These are phyloP conservation scores for Ustilago shanxiensis DNA, from an alignment of 1,284 basidiomycete species.

Conservation along the genomic window DNA sequence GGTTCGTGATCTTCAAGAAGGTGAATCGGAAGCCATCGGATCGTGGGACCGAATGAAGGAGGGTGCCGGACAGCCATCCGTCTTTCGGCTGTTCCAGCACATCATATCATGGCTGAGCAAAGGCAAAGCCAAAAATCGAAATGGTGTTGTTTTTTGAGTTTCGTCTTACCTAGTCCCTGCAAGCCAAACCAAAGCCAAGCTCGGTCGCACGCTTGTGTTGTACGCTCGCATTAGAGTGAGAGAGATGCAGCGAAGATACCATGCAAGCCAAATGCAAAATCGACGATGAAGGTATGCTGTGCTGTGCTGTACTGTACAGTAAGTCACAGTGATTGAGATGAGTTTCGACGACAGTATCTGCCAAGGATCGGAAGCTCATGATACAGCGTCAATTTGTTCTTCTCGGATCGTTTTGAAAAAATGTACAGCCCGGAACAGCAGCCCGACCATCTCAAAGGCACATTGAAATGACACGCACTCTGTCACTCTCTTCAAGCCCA, in stretches of 20 bases:
- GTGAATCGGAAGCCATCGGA: conserved; percentile 21
- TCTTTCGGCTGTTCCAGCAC: neutral
- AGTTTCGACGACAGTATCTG: neutral
- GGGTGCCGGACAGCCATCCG: conserved; percentile 18
- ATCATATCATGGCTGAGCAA: neutral
- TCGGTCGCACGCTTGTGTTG: neutral
- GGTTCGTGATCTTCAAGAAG: neutral
- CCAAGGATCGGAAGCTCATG: neutral
- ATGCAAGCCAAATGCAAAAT: neutral
- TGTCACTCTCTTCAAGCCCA: neutral
- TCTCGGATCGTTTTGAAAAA: neutral
- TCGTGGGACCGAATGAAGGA: conserved; percentile 32
- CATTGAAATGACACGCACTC: too few relatives aligned
- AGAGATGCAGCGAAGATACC: neutral
- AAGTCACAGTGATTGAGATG: too few relatives aligned
- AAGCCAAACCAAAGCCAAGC: conserved; percentile 8
- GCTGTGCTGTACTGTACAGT: too few relatives aligned
- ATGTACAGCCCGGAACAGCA: neutral
- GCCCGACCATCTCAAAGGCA: neutral
- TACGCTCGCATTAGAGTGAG: neutral
- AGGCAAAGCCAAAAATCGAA: neutral
- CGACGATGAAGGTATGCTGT: neutral
- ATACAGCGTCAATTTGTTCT: conserved; percentile 12
- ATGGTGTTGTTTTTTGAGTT: too few relatives aligned
- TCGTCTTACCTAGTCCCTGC: neutral